phyloP scores from a whole-genome alignment of 345 rosid species.

The Clarkia xantiana region DNA sequence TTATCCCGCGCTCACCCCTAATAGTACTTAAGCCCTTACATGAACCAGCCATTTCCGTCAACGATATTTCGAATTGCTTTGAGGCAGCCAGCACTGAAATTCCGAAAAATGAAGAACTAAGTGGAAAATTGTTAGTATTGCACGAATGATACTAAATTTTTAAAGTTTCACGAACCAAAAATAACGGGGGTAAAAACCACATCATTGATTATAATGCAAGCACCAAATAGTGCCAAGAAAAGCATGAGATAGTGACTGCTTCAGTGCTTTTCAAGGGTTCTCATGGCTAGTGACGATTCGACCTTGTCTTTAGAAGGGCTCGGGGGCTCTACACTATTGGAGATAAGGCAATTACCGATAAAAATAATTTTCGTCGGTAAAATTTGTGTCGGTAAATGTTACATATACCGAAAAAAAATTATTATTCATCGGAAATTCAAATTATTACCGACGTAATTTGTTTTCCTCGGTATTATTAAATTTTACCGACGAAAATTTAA shows the following conservation, averaged over 20 bases:
- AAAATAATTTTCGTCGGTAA: too few relatives aligned
- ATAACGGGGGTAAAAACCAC: conserved; percentile 50
- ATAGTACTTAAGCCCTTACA: conserved; percentile 22
- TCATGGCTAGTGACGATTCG: too few relatives aligned
- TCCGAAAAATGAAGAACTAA: conserved; percentile 1
- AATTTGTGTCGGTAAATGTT: too few relatives aligned
- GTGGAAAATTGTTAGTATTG: not conserved
- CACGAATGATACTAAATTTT: conserved; percentile 2
- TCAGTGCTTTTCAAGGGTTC: conserved; percentile 24
- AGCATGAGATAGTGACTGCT: conserved; percentile 35
- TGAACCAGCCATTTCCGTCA: conserved; percentile 15
- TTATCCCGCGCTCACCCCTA: too few relatives aligned
- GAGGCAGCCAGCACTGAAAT: conserved; percentile 44
- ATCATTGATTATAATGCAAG: conserved; percentile 45
- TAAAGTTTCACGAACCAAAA: conserved; percentile 23
- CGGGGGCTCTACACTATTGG: too few relatives aligned
- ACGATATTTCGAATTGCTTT: conserved; percentile 23
- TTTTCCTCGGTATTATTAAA: too few relatives aligned
- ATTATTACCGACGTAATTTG: too few relatives aligned
- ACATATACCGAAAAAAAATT: too few relatives aligned
- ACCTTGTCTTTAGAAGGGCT: too few relatives aligned
- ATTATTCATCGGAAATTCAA: too few relatives aligned
- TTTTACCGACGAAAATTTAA: too few relatives aligned
- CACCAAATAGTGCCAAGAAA: conserved; percentile 37
- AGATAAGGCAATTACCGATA: too few relatives aligned